These are phyloP conservation scores for Lactarius deliciosus DNA, from an alignment of 768 basidiomycete genomes.

Conservation along the genomic window DNA sequence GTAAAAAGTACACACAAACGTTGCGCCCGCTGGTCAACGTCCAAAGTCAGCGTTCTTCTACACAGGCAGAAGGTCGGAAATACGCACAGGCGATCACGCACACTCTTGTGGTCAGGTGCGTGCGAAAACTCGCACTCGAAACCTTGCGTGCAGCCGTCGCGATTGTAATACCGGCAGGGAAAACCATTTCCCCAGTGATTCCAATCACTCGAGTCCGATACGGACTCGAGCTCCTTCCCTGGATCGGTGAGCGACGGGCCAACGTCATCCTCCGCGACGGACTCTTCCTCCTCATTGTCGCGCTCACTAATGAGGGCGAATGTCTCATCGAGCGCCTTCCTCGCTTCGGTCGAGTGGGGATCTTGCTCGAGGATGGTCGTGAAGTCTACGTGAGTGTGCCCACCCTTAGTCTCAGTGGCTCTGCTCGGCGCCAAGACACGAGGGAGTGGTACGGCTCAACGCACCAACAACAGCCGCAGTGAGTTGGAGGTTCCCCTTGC, in stretches of 20 bases:
- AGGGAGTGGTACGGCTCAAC: no score
- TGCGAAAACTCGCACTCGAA: conserved; percentile 48
- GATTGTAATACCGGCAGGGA: conserved; percentile 59
- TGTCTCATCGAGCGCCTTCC: no score
- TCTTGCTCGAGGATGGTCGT: no score
- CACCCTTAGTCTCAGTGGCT: no score
- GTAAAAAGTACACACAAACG: conserved; percentile 46
- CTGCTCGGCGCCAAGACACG: no score
- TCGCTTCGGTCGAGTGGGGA: no score
- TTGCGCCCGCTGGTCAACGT: conserved; percentile 47
- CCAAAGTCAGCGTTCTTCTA: neutral
- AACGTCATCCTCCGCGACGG: conserved; percentile 17
- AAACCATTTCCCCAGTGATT: conserved; percentile 50
- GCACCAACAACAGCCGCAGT: no score
- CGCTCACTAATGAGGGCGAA: no score
- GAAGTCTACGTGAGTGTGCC: no score
- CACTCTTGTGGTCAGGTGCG: conserved; percentile 54
- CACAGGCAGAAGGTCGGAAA: neutral
- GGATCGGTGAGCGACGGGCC: conserved; percentile 33
- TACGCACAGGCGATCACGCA: conserved; percentile 55
- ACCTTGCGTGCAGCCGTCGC: conserved; percentile 48
- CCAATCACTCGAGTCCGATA: conserved; percentile 56
- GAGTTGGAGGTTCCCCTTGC: no score
- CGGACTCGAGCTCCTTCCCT: conserved; percentile 39
- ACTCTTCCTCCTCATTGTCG: conserved; percentile 25